phyloP scores from a whole-genome alignment of 257 asterid species.

The Plantago ovata region DNA sequence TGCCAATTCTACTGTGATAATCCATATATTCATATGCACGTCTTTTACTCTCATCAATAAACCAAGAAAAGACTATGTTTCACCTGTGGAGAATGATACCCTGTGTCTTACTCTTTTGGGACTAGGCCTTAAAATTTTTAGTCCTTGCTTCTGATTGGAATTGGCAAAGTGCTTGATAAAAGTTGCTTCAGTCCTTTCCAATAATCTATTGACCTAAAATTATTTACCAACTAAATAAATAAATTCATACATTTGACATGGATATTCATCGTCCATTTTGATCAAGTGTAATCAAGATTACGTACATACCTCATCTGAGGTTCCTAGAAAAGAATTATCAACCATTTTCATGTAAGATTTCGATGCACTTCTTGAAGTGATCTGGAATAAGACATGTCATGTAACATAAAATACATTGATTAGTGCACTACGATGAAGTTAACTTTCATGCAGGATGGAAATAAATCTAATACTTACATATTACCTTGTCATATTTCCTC shows the following conservation, averaged over 20 bases:
- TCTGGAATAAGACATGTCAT: conserved; percentile 23
- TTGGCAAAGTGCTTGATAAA: conserved; percentile 29
- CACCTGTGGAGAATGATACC: conserved; percentile 24
- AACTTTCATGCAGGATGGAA: background rate
- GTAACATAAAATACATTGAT: background rate
- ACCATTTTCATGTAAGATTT: conserved; percentile 51
- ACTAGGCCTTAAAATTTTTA: conserved; percentile 22
- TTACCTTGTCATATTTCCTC: conserved; percentile 69
- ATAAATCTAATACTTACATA: too few relatives aligned
- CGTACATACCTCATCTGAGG: conserved; percentile 51
- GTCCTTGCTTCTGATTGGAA: conserved; percentile 20
- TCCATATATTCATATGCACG: too few relatives aligned
- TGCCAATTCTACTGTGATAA: too few relatives aligned
- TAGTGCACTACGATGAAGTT: background rate
- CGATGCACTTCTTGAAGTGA: conserved; percentile 43
- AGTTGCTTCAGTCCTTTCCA: conserved; percentile 37
- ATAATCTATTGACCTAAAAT: conserved; percentile 41
- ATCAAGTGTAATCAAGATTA: too few relatives aligned
- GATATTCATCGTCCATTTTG: background rate
- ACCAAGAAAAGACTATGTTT: too few relatives aligned
- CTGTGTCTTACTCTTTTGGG: conserved; percentile 20
- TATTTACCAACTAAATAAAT: conserved; percentile 8
- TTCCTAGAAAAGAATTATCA: conserved; percentile 48
- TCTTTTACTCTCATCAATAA: too few relatives aligned
- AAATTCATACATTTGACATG: background rate